Conservation (phyloP, 768 basidiomycete species). For the Saitozyma podzolica region DNA sequence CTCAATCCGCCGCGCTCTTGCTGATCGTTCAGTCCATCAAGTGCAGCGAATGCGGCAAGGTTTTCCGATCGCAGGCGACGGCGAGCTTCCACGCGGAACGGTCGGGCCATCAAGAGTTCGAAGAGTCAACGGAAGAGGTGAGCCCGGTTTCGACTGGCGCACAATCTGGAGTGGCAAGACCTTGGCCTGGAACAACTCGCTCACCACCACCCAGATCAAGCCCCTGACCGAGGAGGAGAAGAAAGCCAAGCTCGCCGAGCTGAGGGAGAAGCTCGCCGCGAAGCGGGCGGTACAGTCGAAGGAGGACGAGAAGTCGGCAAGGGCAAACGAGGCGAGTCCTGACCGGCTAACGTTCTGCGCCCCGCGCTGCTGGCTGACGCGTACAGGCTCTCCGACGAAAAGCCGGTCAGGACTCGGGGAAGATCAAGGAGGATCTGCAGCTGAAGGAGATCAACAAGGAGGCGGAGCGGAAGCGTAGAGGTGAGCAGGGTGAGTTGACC, state of each 20-base stretch:
- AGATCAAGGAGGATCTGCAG: slow-evolving; percentile 75
- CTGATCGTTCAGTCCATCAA: slow-evolving; percentile 36
- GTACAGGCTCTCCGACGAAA: slow-evolving; percentile 79
- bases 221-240: slow-evolving; percentile 95
- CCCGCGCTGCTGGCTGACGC: not conserved
- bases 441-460: slow-evolving; percentile 58
- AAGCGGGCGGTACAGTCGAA: slow-evolving; percentile 74
- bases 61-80: slow-evolving; percentile 79
- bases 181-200: not conserved
- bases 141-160: slow-evolving; percentile 8
- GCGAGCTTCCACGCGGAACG: slow-evolving; percentile 94
- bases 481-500: slow-evolving; percentile 53
- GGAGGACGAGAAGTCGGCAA: slow-evolving; percentile 69
- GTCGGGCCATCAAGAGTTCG: slow-evolving; percentile 92
- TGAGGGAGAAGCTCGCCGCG: slow-evolving; percentile 73
- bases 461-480: slow-evolving; percentile 74
- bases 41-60: slow-evolving; percentile 69
- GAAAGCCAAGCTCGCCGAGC: slow-evolving; percentile 72
- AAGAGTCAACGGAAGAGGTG: slow-evolving; percentile 93
- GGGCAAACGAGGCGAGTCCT: slow-evolving; percentile 46
- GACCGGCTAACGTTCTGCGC: too few species aligned
- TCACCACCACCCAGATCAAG: slow-evolving; percentile 64
- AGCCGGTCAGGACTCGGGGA: slow-evolving; percentile 72
- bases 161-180: slow-evolving; percentile 3
- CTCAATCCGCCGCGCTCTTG: not conserved